Evolutionary conservation across 2,329 filamentous ascomycete species (phyloP).

Genomic region (Fusarium coffeatum): DNA sequence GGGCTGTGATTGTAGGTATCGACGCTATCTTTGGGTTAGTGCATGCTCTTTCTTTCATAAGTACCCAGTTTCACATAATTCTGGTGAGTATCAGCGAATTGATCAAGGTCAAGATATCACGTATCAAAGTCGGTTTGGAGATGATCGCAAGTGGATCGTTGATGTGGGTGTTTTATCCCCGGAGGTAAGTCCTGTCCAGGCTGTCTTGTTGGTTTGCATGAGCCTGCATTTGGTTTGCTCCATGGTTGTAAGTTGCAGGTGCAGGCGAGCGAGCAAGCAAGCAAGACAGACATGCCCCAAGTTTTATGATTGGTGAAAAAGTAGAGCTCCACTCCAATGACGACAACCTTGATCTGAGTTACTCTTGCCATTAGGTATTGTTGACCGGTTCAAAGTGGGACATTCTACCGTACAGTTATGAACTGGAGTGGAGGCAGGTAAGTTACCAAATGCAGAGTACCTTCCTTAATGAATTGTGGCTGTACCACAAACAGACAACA

Average conservation of each 20-base stretch:
- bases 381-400: constrained; percentile 26
- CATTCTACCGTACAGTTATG: background rate
- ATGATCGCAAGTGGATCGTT: constrained; percentile 5
- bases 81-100: background rate
- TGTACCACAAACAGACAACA: background rate
- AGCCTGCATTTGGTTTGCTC: constrained; percentile 27
- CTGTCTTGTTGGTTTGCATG: constrained; percentile 28
- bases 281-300: constrained; percentile 25
- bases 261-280: background rate
- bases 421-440: background rate
- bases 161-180: constrained; percentile 2
- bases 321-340: constrained; percentile 27
- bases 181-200: constrained; percentile 17
- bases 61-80: background rate
- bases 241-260: background rate
- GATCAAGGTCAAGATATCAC: background rate
- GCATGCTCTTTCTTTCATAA: background rate
- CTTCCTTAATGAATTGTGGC: background rate
- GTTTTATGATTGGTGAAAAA: constrained; percentile 33
- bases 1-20: background rate
- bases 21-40: background rate
- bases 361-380: background rate
- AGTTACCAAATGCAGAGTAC: background rate
- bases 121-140: background rate
- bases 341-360: constrained; percentile 32